Conservation (phyloP, 805 yeast genomes). For the Myxozyma kluyveri region DNA sequence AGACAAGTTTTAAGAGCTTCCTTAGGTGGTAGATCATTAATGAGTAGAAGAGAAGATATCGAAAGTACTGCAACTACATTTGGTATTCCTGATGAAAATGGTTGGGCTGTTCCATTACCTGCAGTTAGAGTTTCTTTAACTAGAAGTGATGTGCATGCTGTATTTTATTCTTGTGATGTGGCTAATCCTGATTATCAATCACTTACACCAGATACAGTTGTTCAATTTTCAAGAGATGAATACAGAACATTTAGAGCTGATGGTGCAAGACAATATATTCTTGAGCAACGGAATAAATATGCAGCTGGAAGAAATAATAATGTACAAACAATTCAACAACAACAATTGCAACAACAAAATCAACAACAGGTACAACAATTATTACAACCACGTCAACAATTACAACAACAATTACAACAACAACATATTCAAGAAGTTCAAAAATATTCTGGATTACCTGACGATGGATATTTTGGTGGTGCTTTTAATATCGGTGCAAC, state of each 20-base stretch:
- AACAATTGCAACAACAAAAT: not conserved
- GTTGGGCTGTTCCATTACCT: constrained; percentile 98
- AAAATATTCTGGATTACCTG: constrained; percentile 13
- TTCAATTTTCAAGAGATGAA: constrained; percentile 40
- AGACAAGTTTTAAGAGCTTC: constrained; percentile 89
- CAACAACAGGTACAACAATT: not conserved
- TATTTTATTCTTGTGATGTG: constrained; percentile 76
- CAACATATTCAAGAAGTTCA: constrained; percentile 2
- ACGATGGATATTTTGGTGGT: constrained; percentile 25
- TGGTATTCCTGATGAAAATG: constrained; percentile 92
- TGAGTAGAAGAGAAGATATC: constrained; percentile 58
- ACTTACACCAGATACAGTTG: constrained; percentile 33
- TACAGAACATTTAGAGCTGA: constrained; percentile 24
- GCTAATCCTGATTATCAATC: constrained; percentile 31
- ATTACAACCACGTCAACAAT: not conserved
- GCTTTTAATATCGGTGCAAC: constrained; percentile 13
- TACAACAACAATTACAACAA: not conserved
- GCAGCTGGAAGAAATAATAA: too few relatives aligned
- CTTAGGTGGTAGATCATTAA: constrained; percentile 71
- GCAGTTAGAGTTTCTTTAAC: constrained; percentile 84
- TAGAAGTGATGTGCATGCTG: constrained; percentile 91
- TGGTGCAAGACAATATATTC: not conserved
- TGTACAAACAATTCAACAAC: not conserved
- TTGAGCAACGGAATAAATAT: not conserved
- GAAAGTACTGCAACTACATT: constrained; percentile 85